phyloP scores from a whole-genome alignment of 2,329 filamentous ascomycete genomes.

The Emydomyces testavorans region DNA sequence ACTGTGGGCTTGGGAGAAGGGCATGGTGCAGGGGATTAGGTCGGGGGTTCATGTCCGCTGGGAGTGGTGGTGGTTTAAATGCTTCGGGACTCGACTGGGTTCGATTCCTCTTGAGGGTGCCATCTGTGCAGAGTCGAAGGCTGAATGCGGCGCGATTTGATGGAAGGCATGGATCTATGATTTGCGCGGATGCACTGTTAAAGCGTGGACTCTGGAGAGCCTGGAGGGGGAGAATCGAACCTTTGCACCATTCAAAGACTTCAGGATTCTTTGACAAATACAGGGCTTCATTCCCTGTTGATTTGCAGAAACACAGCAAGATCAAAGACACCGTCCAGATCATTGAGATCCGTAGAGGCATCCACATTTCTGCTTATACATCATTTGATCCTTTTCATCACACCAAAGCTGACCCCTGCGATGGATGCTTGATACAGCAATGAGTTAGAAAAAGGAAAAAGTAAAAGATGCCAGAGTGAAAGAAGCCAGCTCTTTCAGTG shows the following conservation, averaged over 20 bases:
- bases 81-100: neutral
- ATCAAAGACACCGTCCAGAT: neutral
- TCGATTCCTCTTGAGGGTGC: neutral
- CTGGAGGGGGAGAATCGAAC: too few relatives aligned
- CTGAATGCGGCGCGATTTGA: neutral
- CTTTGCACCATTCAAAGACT: too few relatives aligned
- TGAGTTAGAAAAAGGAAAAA: neutral
- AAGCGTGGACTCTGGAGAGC: too few relatives aligned
- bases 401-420: neutral
- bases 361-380: neutral
- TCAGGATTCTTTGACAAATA: neutral
- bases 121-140: neutral
- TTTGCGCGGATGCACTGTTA: too few relatives aligned
- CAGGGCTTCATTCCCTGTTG: neutral
- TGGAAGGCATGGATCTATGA: neutral
- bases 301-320: neutral
- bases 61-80: neutral
- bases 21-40: neutral
- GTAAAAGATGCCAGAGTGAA: neutral
- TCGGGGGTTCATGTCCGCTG: neutral
- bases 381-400: neutral
- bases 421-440: neutral
- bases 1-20: neutral
- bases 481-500: constrained; percentile 1
- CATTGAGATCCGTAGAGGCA: neutral